Conservation (phyloP, 306 rosid genomes). For the Rosa multiflora region DNA sequence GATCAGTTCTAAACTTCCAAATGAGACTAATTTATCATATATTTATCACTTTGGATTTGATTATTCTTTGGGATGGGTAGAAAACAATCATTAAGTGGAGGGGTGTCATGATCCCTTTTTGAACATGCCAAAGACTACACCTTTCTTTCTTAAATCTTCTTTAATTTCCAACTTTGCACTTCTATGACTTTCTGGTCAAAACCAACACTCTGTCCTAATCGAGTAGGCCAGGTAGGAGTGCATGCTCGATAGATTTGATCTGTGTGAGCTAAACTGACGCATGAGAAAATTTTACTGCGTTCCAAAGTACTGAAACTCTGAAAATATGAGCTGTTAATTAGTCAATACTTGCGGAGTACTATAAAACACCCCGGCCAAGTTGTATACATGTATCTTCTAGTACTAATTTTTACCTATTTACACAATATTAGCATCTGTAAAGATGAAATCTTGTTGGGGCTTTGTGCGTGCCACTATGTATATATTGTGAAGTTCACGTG, state of each 20-base stretch:
- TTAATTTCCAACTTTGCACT: not conserved
- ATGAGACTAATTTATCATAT: not conserved
- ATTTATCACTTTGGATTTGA: not conserved
- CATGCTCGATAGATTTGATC: not conserved
- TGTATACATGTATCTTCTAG: not conserved
- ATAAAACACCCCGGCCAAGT: not conserved
- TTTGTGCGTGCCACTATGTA: constrained; percentile 15
- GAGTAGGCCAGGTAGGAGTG: not conserved
- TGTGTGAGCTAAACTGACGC: not conserved
- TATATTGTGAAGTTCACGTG: not conserved
- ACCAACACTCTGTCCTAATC: constrained; percentile 2
- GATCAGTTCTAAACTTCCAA: not conserved
- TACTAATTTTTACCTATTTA: not conserved
- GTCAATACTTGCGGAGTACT: not conserved
- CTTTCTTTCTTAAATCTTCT: not conserved
- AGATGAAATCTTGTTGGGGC: not conserved
- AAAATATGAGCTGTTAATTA: not conserved
- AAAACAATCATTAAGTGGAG: not conserved
- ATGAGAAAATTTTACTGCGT: not conserved
- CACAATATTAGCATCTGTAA: not conserved
- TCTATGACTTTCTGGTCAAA: constrained; percentile 2
- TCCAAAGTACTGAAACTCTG: not conserved
- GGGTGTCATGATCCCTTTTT: not conserved
- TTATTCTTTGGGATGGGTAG: not conserved
- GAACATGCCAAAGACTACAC: constrained; percentile 4